These are phyloP conservation scores for Paramyrothecium roridum DNA, from an alignment of 2,329 filamentous ascomycete species.

Conservation along the genomic window DNA sequence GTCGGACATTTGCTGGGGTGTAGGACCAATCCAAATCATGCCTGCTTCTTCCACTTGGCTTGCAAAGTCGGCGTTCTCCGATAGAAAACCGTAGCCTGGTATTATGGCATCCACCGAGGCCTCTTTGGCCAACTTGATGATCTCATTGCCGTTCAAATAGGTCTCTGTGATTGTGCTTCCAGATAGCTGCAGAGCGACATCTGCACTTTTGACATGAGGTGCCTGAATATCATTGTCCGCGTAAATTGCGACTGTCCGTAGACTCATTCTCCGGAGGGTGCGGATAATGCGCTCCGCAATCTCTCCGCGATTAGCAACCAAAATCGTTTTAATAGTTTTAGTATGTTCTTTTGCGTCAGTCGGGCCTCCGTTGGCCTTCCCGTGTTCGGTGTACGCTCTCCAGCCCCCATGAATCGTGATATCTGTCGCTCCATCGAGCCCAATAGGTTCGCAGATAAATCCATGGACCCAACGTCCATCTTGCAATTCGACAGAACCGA, in stretches of 20 bases:
- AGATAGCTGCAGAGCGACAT: constrained; percentile 62
- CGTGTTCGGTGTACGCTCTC: constrained; percentile 19
- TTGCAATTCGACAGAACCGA: constrained; percentile 30
- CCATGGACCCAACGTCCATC: constrained; percentile 30
- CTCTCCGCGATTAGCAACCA: constrained; percentile 69
- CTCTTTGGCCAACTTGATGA: constrained; percentile 48
- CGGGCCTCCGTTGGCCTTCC: not conserved
- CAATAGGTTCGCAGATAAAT: constrained; percentile 33
- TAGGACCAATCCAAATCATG: constrained; percentile 58
- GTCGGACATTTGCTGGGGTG: constrained; percentile 36
- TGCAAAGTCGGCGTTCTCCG: constrained; percentile 62
- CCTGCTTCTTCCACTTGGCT: constrained; percentile 47
- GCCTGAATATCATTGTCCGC: constrained; percentile 58
- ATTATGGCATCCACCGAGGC: constrained; percentile 54
- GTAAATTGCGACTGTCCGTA: constrained; percentile 68
- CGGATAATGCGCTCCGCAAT: constrained; percentile 64
- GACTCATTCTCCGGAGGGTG: constrained; percentile 64
- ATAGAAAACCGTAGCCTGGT: constrained; percentile 66
- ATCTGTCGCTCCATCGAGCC: constrained; percentile 23
- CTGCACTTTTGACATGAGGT: constrained; percentile 68
- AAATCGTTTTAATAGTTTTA: constrained; percentile 22
- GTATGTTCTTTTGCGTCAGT: not conserved
- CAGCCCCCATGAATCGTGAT: constrained; percentile 28
- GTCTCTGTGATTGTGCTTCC: constrained; percentile 41
- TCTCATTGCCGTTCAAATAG: constrained; percentile 64